phyloP scores from a whole-genome alignment of 257 asterid genomes.

The Lithospermum erythrorhizon region DNA sequence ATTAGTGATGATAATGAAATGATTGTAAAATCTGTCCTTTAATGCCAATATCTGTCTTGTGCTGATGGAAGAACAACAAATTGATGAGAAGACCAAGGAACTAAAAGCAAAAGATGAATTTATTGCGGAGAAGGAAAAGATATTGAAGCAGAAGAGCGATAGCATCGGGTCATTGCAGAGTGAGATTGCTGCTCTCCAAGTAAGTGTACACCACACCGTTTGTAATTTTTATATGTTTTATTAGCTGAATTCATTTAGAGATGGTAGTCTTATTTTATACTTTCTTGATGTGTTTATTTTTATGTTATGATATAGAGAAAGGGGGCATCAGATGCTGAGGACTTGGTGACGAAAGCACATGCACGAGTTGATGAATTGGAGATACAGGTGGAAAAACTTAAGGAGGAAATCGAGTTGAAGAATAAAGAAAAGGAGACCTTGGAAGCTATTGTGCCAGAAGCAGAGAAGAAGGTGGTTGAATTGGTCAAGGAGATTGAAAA shows the following conservation, averaged over 20 bases:
- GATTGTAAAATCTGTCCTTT: background rate
- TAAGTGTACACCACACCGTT: slow-evolving; percentile 21
- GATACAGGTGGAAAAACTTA: slow-evolving; percentile 54
- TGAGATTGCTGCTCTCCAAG: slow-evolving; percentile 63
- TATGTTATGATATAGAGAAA: slow-evolving; percentile 32
- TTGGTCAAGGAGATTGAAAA: slow-evolving; percentile 39
- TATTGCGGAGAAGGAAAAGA: slow-evolving; percentile 57
- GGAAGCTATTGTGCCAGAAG: slow-evolving; percentile 45
- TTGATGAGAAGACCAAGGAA: slow-evolving; percentile 57
- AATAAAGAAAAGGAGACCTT: slow-evolving; percentile 41
- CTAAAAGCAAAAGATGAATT: slow-evolving; percentile 50
- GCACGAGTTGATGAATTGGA: slow-evolving; percentile 65
- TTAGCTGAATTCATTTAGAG: background rate
- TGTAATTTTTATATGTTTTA: background rate
- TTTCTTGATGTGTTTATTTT: slow-evolving; percentile 2
- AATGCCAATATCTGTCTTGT: slow-evolving; percentile 10
- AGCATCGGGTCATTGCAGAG: slow-evolving; percentile 48
- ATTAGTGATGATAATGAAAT: background rate
- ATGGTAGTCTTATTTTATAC: background rate
- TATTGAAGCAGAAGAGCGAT: slow-evolving; percentile 49
- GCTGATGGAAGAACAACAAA: slow-evolving; percentile 39
- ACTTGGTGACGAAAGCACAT: slow-evolving; percentile 59
- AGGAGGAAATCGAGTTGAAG: slow-evolving; percentile 32
- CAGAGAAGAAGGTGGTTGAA: slow-evolving; percentile 45
- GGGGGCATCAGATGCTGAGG: slow-evolving; percentile 45